Base-by-base conservation (phyloP, 192 early-diverging fungal species). In the Gorgonomyces haynaldii region DNA sequence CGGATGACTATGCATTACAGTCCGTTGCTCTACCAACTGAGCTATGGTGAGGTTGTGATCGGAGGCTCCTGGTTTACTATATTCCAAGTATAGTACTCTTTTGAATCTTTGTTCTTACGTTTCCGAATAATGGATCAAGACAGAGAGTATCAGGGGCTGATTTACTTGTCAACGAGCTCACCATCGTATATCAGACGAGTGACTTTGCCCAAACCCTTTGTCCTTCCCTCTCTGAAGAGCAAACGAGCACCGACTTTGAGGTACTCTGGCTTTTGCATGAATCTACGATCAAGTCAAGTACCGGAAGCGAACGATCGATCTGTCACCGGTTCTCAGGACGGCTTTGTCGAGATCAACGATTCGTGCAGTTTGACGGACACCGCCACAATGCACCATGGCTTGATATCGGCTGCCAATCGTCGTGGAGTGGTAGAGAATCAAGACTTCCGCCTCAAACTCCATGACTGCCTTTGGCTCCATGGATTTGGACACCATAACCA, bases 161-260 rank as follows among this genome's bases (percentile, higher is more conserved):
- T 30, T 46, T 28, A 28, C 10, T 46, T 23, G 3, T n/a, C n/a
- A n/a, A n/a, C n/a, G n/a, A n/a, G n/a, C n/a, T n/a, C n/a, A n/a
- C n/a, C n/a, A n/a, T n/a, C n/a, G n/a, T 25, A 13, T 29, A 28
- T 57, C 4, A 69, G 21, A 5, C 50, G 26, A 12, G 57, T 47
- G n/a, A 94, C 84, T 57, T 88, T 89, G 40, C 91, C 91, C 3
- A 90, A 79, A 15, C 88, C 88, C 65, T 91, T 91, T 13, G 91
- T 95, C 13, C 86, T 15, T 15, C 74, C 74, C 37, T 76, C 74
- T 19, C 74, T 54, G 44, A 76, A 73, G 39, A 76, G 50, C n/a
- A 76, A 30, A 20, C 67, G 57, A 4, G 56, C 52, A 5, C 72
- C 72, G n/a, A 65, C 41, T 36, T 74, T 74, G 25, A 70, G 21